phyloP scores from a whole-genome alignment of 331 rosid genomes.

The Erythrophleum ivorense region DNA sequence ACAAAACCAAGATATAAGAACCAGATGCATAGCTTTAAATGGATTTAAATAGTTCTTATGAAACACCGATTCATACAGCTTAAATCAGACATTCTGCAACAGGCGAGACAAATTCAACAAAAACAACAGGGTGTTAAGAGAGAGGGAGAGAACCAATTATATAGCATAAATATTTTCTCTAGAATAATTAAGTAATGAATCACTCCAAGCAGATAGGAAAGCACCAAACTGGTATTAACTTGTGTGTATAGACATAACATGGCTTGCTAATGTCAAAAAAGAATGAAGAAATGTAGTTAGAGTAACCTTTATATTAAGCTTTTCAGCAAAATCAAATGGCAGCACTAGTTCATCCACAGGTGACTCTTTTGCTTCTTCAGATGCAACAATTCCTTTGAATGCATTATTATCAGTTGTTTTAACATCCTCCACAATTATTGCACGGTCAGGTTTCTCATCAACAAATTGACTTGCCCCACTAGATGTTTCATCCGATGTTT shows the following conservation, averaged over 20 bases:
- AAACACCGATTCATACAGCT: background rate
- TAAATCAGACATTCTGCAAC: background rate
- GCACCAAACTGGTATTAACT: background rate
- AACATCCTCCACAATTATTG: slow-evolving; percentile 46
- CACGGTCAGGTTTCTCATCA: slow-evolving; percentile 53
- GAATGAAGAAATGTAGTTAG: background rate
- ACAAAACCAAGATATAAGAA: no score
- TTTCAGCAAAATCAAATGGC: slow-evolving; percentile 52
- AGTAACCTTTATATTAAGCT: slow-evolving; percentile 53
- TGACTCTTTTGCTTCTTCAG: slow-evolving; percentile 46
- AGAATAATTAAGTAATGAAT: background rate
- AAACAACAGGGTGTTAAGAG: background rate
- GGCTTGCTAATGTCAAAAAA: background rate
- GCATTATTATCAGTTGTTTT: slow-evolving; percentile 43
- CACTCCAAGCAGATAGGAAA: background rate
- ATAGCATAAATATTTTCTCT: background rate
- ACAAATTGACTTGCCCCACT: slow-evolving; percentile 46
- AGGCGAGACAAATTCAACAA: background rate
- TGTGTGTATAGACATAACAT: background rate
- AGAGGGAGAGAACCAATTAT: no score
- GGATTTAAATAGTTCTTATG: background rate
- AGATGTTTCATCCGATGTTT: slow-evolving; percentile 65
- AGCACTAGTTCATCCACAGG: slow-evolving; percentile 46
- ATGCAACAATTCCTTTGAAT: slow-evolving; percentile 33
- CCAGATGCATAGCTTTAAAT: background rate